These are phyloP conservation scores for Syzygium oleosum DNA, from an alignment of 345 rosid species.

Conservation along the genomic window DNA sequence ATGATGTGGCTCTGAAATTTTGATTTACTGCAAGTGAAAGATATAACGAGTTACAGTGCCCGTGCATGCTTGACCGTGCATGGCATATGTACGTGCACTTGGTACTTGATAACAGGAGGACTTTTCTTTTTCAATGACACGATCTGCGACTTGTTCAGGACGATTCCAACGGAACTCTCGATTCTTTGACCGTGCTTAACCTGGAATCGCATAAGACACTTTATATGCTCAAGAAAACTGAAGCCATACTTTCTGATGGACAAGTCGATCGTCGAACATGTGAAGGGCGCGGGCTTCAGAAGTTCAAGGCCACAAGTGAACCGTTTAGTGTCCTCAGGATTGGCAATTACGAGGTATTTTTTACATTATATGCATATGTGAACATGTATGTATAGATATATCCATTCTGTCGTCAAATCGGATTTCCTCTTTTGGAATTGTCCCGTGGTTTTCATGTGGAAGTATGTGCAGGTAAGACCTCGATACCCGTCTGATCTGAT, in stretches of 20 bases:
- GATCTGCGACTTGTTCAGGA: background rate
- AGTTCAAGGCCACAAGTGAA: background rate
- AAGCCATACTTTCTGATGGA: background rate
- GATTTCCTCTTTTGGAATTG: background rate
- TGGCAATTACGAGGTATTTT: background rate
- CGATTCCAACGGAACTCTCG: background rate
- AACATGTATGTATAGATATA: background rate
- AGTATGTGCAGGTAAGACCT: background rate
- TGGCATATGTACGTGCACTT: background rate
- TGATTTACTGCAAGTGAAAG: background rate
- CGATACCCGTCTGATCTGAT: background rate
- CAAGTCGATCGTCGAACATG: background rate
- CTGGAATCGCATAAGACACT: background rate
- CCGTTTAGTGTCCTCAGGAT: background rate
- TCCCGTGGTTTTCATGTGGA: background rate
- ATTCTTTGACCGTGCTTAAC: background rate
- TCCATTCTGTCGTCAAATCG: background rate
- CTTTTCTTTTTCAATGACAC: background rate
- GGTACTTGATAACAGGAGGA: background rate
- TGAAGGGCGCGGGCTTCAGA: background rate
- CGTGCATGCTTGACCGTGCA: background rate
- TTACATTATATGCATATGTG: background rate
- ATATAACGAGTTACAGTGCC: background rate
- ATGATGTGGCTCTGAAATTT: background rate
- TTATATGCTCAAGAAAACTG: background rate